Conservation (phyloP, 1,284 basidiomycete species). For the Leccinum solheimii region DNA sequence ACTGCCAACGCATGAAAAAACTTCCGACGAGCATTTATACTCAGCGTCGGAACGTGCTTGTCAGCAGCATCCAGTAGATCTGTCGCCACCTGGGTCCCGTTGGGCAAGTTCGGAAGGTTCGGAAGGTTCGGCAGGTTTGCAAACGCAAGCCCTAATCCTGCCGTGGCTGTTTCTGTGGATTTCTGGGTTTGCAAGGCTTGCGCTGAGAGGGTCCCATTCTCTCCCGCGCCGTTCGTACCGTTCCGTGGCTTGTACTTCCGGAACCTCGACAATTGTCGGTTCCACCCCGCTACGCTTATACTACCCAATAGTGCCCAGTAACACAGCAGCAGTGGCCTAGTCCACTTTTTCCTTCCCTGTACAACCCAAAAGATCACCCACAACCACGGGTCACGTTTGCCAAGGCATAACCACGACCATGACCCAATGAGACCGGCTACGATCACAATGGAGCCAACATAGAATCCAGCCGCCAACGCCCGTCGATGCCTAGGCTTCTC, state of each 20-base stretch:
- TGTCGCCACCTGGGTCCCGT: slow-evolving; percentile 67
- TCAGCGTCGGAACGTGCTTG: slow-evolving; percentile 85
- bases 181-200: slow-evolving; percentile 26
- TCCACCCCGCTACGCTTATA: slow-evolving; percentile 92
- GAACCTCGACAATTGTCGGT: slow-evolving; percentile 78
- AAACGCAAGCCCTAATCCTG: slow-evolving; percentile 47
- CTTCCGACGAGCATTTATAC: slow-evolving; percentile 93
- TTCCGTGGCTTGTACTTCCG: slow-evolving; percentile 61
- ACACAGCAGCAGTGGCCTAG: slow-evolving; percentile 72
- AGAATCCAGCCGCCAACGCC: slow-evolving; percentile 85
- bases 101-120: slow-evolving; percentile 51
- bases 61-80: slow-evolving; percentile 86
- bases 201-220: slow-evolving; percentile 36
- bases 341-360: slow-evolving; percentile 79
- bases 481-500: slow-evolving; percentile 86
- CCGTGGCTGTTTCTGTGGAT: slow-evolving; percentile 13
- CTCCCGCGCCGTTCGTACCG: slow-evolving; percentile 31
- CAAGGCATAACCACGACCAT: slow-evolving; percentile 91
- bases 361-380: slow-evolving; percentile 80
- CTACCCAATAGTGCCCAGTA: slow-evolving; percentile 87
- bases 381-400: slow-evolving; percentile 84
- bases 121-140: slow-evolving; percentile 54
- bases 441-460: slow-evolving; percentile 75
- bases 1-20: slow-evolving; percentile 97
- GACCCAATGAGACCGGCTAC: slow-evolving; percentile 86